Evolutionary conservation across 1,284 basidiomycete species (phyloP).

Genomic region (Cutaneotrichosporon cyanovorans): DNA sequence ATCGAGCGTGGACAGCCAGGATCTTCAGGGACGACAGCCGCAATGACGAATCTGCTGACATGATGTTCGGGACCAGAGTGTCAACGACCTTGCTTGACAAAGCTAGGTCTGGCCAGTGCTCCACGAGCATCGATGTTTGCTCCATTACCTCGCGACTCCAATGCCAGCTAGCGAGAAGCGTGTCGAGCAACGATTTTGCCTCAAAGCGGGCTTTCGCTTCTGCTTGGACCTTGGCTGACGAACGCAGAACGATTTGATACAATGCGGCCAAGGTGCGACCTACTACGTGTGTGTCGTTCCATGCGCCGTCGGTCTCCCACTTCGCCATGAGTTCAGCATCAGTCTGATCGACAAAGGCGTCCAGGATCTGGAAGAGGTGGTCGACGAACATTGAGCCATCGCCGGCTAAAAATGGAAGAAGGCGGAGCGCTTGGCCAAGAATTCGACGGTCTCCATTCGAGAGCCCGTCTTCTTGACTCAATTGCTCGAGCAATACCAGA

Average conservation of each 20-base stretch:
- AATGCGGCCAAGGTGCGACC: slow-evolving; percentile 20
- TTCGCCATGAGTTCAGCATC: slow-evolving; percentile 8
- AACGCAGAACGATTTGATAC: slow-evolving; percentile 44
- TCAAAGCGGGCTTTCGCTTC: slow-evolving; percentile 15
- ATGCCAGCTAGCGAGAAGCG: slow-evolving; percentile 55
- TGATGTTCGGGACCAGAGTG: slow-evolving; percentile 35
- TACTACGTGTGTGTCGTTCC: slow-evolving; percentile 33
- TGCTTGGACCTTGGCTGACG: slow-evolving; percentile 17
- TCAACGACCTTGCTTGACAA: slow-evolving; percentile 19
- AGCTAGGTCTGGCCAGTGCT: slow-evolving; percentile 30
- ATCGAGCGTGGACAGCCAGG: slow-evolving; percentile 23
- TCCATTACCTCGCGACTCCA: slow-evolving; percentile 53
- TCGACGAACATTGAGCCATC: slow-evolving; percentile 22
- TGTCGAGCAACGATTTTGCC: slow-evolving; percentile 45
- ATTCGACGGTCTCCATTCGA: slow-evolving; percentile 18
- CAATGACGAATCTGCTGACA: slow-evolving; percentile 48
- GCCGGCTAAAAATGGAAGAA: slow-evolving; percentile 26
- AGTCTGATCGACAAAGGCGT: slow-evolving; percentile 1
- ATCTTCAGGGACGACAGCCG: slow-evolving; percentile 44
- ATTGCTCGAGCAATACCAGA: slow-evolving; percentile 1
- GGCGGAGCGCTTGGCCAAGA: slow-evolving; percentile 27
- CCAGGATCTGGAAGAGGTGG: slow-evolving; percentile 16
- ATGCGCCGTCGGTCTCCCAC: slow-evolving; percentile 23
- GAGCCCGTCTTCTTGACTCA: too few relatives aligned
- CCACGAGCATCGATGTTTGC: slow-evolving; percentile 50